Evolutionary conservation across 1,284 basidiomycete genomes (phyloP), one percentile per base, ranked within the genome.

Genomic region (Pseudozyma thailandica): DNA sequence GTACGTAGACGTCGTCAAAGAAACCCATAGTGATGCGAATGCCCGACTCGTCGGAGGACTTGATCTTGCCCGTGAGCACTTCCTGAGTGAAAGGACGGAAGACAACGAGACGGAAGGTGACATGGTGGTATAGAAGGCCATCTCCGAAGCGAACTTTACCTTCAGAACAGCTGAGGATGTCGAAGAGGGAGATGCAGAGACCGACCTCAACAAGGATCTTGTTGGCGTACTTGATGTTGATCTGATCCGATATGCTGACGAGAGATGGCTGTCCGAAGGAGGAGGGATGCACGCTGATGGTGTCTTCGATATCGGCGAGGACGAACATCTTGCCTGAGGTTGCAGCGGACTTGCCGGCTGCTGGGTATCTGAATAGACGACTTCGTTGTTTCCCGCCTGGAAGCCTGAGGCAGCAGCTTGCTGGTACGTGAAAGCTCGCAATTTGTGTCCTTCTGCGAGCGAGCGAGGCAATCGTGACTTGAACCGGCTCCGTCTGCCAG

Each of bases 171-270:
- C 92, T 88, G 0, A 90, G 86, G 23, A 98, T 85, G 82, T 98
- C 94, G 70, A 93, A 95, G 0, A 94, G 88, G 52, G 89, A 91
- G 53, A 98, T 88, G 75, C 92, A 94, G 16, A 98, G 87, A 0
- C 95, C 94, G 47, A 95, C 90, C 66, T 93, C 91, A 72, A 93
- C 91, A n/a, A 97, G 85, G 37, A 97, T 90, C 72, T 90, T 89
- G 83, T 98, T 97, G 8, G 94, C 91, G 74, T 94, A 98, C 83
- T 96, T 96, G 83, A 91, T 90, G 86, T 94, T 93, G 70, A 94
- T 86, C 81, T 92, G 91, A 50, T 89, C 87, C 6, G 87, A 89
- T 56, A 94, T 87, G 0, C 91, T 90, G 45, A 90, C 88, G 48
- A 90, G 89, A 42, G 88, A 86, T 0, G 90, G 89, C 3, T 88